Percentiles rank a stretch among this genome's conserved stretches.
Evolutionary conservation across 179 eudicot species (phyloP).

Genomic region (Pouteria campechiana): DNA sequence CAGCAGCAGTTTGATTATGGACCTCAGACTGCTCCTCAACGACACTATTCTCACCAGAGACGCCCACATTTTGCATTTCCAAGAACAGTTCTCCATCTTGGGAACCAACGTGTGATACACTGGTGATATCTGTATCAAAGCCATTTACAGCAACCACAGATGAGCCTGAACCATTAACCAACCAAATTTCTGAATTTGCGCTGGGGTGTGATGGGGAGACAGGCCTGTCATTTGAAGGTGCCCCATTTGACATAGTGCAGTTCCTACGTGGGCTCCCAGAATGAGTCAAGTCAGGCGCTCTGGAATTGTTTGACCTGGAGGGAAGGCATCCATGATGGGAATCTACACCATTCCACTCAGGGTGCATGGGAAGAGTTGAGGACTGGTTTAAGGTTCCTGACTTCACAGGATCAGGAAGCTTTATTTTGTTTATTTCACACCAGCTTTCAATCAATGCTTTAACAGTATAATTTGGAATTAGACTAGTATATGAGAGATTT

Average conservation of each 20-base stretch:
- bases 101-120: too few species aligned
- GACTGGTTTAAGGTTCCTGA: constrained; percentile 40
- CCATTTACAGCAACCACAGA: too few species aligned
- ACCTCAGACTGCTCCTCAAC: constrained; percentile 28
- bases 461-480: constrained; percentile 92
- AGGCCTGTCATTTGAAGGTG: constrained; percentile 31
- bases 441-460: constrained; percentile 93
- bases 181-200: too few species aligned
- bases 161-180: too few species aligned
- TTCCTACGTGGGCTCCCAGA: constrained; percentile 38
- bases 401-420: constrained; percentile 76
- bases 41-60: constrained; percentile 15
- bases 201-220: constrained; percentile 29
- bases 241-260: constrained; percentile 30
- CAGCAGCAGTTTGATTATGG: constrained; percentile 37
- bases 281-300: constrained; percentile 33
- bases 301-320: constrained; percentile 33
- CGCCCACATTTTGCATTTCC: too few species aligned
- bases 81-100: too few species aligned
- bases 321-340: constrained; percentile 13
- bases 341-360: constrained; percentile 24
- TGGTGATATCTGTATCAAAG: too few species aligned
- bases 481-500: constrained; percentile 65
- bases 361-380: constrained; percentile 21
- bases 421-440: constrained; percentile 79